Percentiles rank a stretch among this genome's conserved stretches.
Conservation (phyloP, 176 grass and related monocot species). For the Paspalum notatum region DNA sequence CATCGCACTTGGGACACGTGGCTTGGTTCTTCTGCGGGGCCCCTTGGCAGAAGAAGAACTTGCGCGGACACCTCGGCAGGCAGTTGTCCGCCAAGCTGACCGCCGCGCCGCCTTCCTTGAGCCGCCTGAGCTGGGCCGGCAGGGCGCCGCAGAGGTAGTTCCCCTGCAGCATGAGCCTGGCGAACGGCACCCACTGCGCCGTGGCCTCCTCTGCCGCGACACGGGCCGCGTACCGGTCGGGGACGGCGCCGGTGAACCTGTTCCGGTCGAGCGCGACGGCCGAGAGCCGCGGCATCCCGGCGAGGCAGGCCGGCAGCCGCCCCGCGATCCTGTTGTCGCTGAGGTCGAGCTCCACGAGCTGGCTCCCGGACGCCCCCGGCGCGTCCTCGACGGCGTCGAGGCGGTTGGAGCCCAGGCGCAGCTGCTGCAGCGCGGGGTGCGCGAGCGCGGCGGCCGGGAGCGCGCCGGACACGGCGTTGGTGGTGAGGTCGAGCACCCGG, state of each 20-base stretch:
- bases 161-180: conserved; percentile 49
- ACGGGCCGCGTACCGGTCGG: conserved; percentile 50
- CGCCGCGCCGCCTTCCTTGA: conserved; percentile 42
- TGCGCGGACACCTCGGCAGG: conserved; percentile 45
- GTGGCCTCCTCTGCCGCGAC: conserved; percentile 5
- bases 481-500: conserved; percentile 56
- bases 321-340: conserved; percentile 46
- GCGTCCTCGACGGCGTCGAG: conserved; percentile 37
- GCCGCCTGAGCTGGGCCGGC: conserved; percentile 40
- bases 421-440: conserved; percentile 61
- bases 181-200: conserved; percentile 43
- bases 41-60: conserved; percentile 59
- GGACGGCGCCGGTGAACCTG: conserved; percentile 55
- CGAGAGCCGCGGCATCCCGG: conserved; percentile 44
- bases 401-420: conserved; percentile 46
- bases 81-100: conserved; percentile 66
- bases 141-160: conserved; percentile 53
- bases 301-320: conserved; percentile 43
- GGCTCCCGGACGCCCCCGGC: conserved; percentile 35
- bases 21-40: conserved; percentile 45
- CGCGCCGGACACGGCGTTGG: conserved; percentile 42
- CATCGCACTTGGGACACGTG: conserved; percentile 51
- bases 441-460: conserved; percentile 49
- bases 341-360: conserved; percentile 51
- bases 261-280: conserved; percentile 56